These are phyloP conservation scores for Sugiyamaella valdiviana DNA, from an alignment of 805 yeast genomes.

Conservation along the genomic window DNA sequence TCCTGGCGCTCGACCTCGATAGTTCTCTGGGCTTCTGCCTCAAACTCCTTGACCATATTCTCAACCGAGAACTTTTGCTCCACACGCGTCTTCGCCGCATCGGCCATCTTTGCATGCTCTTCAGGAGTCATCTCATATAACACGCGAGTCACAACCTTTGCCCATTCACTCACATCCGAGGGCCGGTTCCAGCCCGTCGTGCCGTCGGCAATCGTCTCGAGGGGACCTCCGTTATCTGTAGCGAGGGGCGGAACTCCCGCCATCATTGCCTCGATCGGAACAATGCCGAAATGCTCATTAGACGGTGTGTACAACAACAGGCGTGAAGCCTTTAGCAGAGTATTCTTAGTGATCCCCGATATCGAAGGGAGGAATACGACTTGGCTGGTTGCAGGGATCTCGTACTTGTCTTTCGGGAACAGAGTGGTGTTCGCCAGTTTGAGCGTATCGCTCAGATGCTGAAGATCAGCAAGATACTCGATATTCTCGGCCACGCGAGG, in stretches of 20 bases:
- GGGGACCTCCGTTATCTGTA: constrained; percentile 85
- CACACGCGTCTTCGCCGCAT: constrained; percentile 30
- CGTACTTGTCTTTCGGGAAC: constrained; percentile 20
- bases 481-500: constrained; percentile 67
- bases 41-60: constrained; percentile 29
- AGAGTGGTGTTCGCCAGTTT: constrained; percentile 42
- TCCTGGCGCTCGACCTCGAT: constrained; percentile 8
- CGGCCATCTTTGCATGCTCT: constrained; percentile 27
- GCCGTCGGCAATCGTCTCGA: constrained; percentile 59
- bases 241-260: constrained; percentile 80
- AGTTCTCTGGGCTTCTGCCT: constrained; percentile 11
- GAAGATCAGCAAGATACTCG: constrained; percentile 58
- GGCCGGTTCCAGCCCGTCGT: constrained; percentile 36
- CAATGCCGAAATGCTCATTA: constrained; percentile 94
- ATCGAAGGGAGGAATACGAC: constrained; percentile 80
- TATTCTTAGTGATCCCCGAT: constrained; percentile 55
- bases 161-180: constrained; percentile 32
- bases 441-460: constrained; percentile 41
- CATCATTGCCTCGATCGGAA: constrained; percentile 92
- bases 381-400: constrained; percentile 27
- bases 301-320: constrained; percentile 82
- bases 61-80: constrained; percentile 27
- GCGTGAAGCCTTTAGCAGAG: constrained; percentile 50
- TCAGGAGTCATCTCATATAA: constrained; percentile 18
- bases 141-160: constrained; percentile 27